A percentile compares a stretch with the other conserved stretches of the same genome.
These are phyloP conservation scores for Phytophthora podocarpi DNA, from an alignment of 352 stramenopile genomes.

Conservation along the genomic window DNA sequence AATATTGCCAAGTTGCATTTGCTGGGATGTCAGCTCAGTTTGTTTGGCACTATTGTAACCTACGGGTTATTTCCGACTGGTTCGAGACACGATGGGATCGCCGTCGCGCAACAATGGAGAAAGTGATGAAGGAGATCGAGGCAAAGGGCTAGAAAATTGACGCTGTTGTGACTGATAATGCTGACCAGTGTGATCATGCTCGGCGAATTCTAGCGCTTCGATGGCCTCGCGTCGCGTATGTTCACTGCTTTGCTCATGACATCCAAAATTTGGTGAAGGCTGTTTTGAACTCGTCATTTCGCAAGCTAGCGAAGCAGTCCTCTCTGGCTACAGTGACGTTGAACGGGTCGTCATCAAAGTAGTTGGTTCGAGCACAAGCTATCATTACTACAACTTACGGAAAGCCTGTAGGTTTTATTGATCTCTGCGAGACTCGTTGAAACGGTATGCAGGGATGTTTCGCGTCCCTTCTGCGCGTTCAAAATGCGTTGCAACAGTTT, in stretches of 20 bases:
- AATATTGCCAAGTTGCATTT: constrained; percentile 16
- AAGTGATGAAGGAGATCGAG: background rate
- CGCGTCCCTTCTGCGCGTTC: background rate
- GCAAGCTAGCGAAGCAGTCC: no score
- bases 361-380: background rate
- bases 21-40: background rate
- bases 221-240: background rate
- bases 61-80: background rate
- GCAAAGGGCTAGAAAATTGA: constrained; percentile 5
- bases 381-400: background rate
- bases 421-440: background rate
- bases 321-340: no score
- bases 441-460: background rate
- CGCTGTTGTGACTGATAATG: background rate
- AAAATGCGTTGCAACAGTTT: background rate
- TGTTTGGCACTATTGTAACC: constrained; percentile 1
- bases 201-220: background rate
- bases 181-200: background rate
- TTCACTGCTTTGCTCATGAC: constrained; percentile 11
- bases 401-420: background rate
- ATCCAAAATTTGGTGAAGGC: constrained; percentile 16
- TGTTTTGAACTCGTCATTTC: no score
- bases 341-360: constrained; percentile 13
- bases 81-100: background rate
- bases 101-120: background rate